Base-by-base conservation (phyloP, 306 rosid species). In the Lagenaria siceraria region DNA sequence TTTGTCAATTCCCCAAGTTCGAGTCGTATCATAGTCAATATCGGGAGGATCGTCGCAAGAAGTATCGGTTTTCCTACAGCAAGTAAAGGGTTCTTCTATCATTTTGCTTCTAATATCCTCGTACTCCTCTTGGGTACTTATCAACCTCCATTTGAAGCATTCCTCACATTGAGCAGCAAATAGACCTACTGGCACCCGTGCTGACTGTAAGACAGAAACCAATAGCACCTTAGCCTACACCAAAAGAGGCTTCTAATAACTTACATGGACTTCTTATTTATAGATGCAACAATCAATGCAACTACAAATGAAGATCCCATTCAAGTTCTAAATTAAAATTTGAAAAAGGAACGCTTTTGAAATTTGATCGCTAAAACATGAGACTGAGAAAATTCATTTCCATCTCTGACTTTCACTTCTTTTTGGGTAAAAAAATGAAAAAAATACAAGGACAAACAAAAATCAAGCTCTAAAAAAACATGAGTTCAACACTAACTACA, bases 1-100 rank as follows among this genome's bases (percentile, higher is more conserved):
- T 84, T 87, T 90, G 84, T 96, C 98, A 8, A 90, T 87, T 79
- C 84, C 99, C 99, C 99, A 92, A 38, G 91, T 92, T 27, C 99
- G 87, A 65, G 84, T 78, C 42, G 88, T 52, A 75, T 92, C 89
- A 4, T 87, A 90, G 43, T 90, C 87, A 4, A 96, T 83, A 78
- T 92, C 97, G 29, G 92, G 90, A 74, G 93, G 89, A 43, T 88
- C 89, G 3, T 86, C 91, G 76, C 99, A 96, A 58, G 91, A 82
- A 40, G 70, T 27, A 33, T 84, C 84, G 19, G 83, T 71, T 84
- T 81, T 92, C 54, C 19, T 81, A 84, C 55, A 48, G 77, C 99
- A 92, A n/a, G 70, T 27, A 77, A 89, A 96, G 40, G 98, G 99
- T 40, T 90, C 87, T 72, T 77, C 79, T 0, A 22, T 74, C 18